Conservation (phyloP, 73 alveolate species). For the Uronychia setigera region DNA sequence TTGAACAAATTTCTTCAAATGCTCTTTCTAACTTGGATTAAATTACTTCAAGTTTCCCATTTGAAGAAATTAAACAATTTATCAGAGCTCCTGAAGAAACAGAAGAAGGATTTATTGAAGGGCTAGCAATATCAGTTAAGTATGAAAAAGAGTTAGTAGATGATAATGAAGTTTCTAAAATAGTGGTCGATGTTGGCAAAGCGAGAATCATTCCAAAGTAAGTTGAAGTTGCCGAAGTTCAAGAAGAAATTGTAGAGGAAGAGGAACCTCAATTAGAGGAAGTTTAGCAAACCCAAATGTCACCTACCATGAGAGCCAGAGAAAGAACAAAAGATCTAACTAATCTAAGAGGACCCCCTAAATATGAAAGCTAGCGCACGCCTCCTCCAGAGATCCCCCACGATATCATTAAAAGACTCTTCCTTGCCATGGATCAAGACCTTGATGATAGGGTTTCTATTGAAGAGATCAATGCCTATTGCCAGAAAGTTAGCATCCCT, state of each 20-base stretch:
- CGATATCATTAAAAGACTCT: slow-evolving; percentile 42
- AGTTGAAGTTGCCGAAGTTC: background rate
- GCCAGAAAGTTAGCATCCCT: slow-evolving; percentile 19
- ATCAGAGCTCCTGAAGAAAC: too few species aligned
- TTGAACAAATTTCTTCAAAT: too few species aligned
- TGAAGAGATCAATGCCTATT: slow-evolving; percentile 31
- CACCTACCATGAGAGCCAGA: background rate
- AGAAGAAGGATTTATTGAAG: too few species aligned
- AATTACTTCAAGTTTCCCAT: too few species aligned
- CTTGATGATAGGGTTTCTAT: slow-evolving; percentile 55
- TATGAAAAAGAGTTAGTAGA: too few species aligned
- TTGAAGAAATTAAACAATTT: too few species aligned
- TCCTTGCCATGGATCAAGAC: slow-evolving; percentile 49
- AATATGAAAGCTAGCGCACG: slow-evolving; percentile 40
- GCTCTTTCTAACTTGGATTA: too few species aligned
- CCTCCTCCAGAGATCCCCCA: slow-evolving; percentile 69
- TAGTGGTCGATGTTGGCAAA: too few species aligned
- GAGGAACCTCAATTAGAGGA: background rate
- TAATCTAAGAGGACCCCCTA: slow-evolving; percentile 39
- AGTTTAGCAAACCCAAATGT: background rate
- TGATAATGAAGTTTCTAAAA: too few species aligned
- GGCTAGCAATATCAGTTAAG: too few species aligned
- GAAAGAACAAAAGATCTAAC: slow-evolving; percentile 2
- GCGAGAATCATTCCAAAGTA: too few species aligned
- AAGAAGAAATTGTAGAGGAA: background rate